phyloP scores from a whole-genome alignment of 108 stramenopile species.

The Cafeteria roenbergensis region DNA sequence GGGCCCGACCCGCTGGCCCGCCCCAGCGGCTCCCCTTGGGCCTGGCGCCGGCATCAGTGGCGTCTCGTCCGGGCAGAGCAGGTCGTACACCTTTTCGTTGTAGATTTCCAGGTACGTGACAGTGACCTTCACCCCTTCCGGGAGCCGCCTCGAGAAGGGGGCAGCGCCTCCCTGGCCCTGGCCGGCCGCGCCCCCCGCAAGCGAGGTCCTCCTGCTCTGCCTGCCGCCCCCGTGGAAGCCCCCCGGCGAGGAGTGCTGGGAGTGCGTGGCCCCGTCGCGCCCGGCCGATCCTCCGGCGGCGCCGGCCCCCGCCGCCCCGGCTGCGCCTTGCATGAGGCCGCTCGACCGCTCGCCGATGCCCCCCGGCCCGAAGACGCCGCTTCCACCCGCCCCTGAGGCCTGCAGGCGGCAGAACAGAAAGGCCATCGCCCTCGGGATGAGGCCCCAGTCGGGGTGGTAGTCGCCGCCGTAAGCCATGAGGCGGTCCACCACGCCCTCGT shows the following conservation, averaged over 20 bases:
- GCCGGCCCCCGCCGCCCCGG: no score
- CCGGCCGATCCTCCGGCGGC: no score
- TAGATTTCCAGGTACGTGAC: slow-evolving; percentile 23
- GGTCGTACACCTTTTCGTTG: slow-evolving; percentile 26
- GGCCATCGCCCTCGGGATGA: neutral
- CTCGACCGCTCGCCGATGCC: no score
- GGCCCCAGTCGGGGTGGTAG: neutral
- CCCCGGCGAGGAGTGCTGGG: no score
- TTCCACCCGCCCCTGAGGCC: no score
- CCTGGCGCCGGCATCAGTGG: neutral
- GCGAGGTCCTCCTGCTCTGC: neutral
- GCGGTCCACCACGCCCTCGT: no score
- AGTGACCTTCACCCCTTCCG: neutral
- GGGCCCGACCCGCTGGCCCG: neutral
- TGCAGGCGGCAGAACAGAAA: neutral
- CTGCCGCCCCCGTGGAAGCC: neutral
- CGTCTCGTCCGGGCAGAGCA: slow-evolving; percentile 10
- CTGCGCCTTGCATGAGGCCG: no score
- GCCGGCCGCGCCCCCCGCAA: no score
- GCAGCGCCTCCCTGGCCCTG: neutral
- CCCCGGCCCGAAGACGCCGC: no score
- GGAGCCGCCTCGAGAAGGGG: neutral
- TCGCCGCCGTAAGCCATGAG: neutral
- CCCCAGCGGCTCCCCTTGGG: neutral
- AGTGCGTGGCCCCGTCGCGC: no score